A percentile compares a stretch with the other conserved stretches of the same genome.
Evolutionary conservation across 345 rosid species (phyloP).

Genomic region (Populus tremula): DNA sequence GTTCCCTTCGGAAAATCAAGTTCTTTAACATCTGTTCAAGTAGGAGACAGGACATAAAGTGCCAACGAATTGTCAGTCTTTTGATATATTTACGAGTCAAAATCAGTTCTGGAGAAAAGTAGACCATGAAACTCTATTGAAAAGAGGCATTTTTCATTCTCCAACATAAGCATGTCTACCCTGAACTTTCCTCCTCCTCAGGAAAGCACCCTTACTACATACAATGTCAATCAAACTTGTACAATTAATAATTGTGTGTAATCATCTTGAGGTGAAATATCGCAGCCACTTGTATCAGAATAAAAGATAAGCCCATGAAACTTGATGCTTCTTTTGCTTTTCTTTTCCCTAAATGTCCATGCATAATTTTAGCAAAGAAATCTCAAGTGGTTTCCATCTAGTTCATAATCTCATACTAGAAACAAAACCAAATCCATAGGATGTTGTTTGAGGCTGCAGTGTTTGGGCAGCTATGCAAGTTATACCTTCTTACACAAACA

Average conservation of each 20-base stretch:
- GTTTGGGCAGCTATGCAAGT: background rate
- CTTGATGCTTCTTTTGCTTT: background rate
- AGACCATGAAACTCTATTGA: background rate
- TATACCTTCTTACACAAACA: background rate
- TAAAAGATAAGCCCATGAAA: background rate
- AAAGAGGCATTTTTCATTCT: background rate
- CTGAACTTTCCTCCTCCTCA: background rate
- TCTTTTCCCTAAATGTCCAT: background rate
- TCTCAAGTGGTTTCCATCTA: background rate
- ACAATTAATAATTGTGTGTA: background rate
- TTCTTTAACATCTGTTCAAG: slow-evolving; percentile 37
- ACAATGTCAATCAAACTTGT: no score
- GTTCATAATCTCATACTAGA: background rate
- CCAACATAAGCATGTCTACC: background rate
- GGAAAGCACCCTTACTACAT: background rate
- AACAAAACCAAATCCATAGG: background rate
- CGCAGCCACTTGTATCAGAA: background rate
- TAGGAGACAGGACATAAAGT: background rate
- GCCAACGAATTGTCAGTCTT: background rate
- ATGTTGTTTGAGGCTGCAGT: background rate
- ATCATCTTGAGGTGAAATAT: background rate
- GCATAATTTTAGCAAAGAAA: background rate
- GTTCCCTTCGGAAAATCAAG: slow-evolving; percentile 40
- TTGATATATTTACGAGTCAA: background rate
- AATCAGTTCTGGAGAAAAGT: background rate